Percentiles rank a stretch among this genome's conserved stretches.
Conservation (phyloP, 2,329 filamentous ascomycete species). For the Knoxdaviesia proteae region DNA sequence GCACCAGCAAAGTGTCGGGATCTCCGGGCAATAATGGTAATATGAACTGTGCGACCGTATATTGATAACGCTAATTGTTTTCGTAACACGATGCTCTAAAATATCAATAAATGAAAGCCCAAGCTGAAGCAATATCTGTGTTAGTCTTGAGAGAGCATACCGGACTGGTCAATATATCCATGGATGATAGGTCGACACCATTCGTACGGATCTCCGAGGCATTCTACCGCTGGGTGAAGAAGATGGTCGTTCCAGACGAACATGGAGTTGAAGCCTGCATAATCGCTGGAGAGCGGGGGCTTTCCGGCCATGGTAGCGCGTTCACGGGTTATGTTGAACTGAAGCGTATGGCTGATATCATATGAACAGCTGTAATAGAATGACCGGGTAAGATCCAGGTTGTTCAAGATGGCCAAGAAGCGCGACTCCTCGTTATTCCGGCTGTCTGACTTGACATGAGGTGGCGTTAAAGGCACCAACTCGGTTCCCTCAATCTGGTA, state of each 20-base stretch:
- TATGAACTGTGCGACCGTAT: constrained; percentile 74
- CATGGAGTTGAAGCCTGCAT: constrained; percentile 70
- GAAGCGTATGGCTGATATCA: constrained; percentile 77
- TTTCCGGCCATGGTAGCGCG: constrained; percentile 49
- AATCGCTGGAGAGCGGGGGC: constrained; percentile 26
- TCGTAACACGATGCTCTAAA: constrained; percentile 57
- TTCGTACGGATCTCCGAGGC: constrained; percentile 65
- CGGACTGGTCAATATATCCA: constrained; percentile 82
- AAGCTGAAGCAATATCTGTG: constrained; percentile 8
- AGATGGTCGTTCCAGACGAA: constrained; percentile 96
- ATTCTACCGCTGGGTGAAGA: constrained; percentile 48
- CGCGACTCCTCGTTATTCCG: constrained; percentile 71
- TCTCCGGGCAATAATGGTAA: constrained; percentile 80
- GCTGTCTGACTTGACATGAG: constrained; percentile 55
- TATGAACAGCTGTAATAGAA: constrained; percentile 99
- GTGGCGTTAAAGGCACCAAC: constrained; percentile 64
- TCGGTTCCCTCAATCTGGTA: constrained; percentile 93
- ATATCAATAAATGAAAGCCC: constrained; percentile 87
- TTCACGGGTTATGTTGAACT: constrained; percentile 76
- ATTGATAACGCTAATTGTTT: constrained; percentile 41
- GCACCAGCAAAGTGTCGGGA: constrained; percentile 90
- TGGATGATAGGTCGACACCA: constrained; percentile 95
- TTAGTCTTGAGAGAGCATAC: constrained; percentile 11
- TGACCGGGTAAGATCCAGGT: constrained; percentile 70
- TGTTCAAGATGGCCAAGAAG: constrained; percentile 74